phyloP scores from a whole-genome alignment of 1,284 basidiomycete genomes.

The Hemileia vastatrix region DNA sequence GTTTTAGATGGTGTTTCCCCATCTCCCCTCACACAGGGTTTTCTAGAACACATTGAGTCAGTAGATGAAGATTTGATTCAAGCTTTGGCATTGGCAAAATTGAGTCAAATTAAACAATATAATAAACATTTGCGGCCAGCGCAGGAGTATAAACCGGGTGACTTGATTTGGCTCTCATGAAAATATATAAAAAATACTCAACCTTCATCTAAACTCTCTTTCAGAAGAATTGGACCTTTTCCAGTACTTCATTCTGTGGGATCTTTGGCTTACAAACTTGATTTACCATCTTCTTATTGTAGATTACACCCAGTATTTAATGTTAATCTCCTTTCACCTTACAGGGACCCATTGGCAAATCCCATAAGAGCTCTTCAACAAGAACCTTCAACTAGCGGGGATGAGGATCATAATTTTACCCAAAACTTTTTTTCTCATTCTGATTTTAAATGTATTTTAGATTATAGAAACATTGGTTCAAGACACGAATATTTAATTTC shows the following conservation, averaged over 20 bases:
- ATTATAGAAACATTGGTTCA: no score
- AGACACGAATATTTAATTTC: no score
- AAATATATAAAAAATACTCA: not conserved
- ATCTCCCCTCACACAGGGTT: no score
- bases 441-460: no score
- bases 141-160: not conserved
- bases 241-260: not conserved
- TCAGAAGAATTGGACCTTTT: conserved; percentile 2
- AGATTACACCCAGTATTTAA: conserved; percentile 15
- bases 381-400: no score
- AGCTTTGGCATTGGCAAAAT: not conserved
- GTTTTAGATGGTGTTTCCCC: no score
- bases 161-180: not conserved
- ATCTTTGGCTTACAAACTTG: not conserved
- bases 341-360: no score
- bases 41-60: no score
- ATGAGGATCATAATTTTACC: no score
- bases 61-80: no score
- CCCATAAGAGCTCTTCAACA: no score
- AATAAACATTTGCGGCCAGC: not conserved
- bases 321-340: not conserved
- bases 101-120: not conserved
- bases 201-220: not conserved
- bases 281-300: not conserved
- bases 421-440: no score